A percentile compares a stretch with the other conserved stretches of the same genome.
Conservation (phyloP, 306 rosid species). For the Trifolium pratense region DNA sequence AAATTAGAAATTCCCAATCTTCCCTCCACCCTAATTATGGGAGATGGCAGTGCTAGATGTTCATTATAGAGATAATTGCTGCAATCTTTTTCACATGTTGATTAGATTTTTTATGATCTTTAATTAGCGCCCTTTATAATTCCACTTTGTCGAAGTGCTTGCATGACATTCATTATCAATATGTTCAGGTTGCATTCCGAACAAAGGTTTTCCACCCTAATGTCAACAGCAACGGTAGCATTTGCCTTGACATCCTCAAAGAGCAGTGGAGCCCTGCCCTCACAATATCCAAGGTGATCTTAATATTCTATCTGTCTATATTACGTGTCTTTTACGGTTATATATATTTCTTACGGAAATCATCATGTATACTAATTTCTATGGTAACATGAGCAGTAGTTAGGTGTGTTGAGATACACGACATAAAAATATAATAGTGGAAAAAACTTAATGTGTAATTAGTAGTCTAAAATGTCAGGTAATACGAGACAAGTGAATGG, state of each 20-base stretch:
- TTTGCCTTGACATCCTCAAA: slow-evolving; percentile 45
- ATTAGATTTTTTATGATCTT: not conserved
- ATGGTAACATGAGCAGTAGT: not conserved
- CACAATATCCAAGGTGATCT: slow-evolving; percentile 40
- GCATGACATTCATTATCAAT: slow-evolving; percentile 2
- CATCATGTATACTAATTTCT: not conserved
- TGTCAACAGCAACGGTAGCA: slow-evolving; percentile 42
- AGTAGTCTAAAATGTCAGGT: not conserved
- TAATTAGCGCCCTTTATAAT: not conserved
- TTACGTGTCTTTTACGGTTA: not conserved
- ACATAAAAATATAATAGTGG: not conserved
- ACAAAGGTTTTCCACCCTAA: slow-evolving; percentile 44
- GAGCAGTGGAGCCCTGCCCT: slow-evolving; percentile 46
- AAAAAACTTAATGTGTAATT: not conserved
- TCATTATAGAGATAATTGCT: slow-evolving; percentile 1
- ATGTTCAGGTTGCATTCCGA: slow-evolving; percentile 41
- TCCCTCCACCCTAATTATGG: not conserved
- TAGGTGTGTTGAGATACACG: not conserved
- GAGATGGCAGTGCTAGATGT: not conserved
- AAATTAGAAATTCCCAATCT: slow-evolving; percentile 11
- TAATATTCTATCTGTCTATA: not conserved
- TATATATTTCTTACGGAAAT: not conserved
- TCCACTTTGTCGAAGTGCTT: slow-evolving; percentile 6
- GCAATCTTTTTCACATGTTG: not conserved
- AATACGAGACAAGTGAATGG: not conserved